phyloP scores from a whole-genome alignment of 176 grass and related monocot genomes.

The Dendrocalamus sinicus region DNA sequence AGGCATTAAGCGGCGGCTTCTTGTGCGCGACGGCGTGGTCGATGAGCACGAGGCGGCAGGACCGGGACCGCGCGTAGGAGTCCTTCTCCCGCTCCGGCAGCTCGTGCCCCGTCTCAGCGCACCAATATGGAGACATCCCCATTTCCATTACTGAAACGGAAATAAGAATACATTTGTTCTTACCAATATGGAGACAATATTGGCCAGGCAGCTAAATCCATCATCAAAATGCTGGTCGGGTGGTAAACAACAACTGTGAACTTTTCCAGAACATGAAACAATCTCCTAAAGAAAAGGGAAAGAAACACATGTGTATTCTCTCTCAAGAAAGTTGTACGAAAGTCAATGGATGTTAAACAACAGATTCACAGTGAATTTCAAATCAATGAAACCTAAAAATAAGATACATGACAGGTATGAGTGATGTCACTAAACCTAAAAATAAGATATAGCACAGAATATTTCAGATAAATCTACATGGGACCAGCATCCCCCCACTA shows the following conservation, averaged over 20 bases:
- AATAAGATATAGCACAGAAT: background rate
- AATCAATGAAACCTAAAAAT: background rate
- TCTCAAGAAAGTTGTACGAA: background rate
- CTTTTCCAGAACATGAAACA: conserved; percentile 35
- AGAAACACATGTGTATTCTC: conserved; percentile 4
- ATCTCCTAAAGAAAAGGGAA: conserved; percentile 47
- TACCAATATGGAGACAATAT: conserved; percentile 72
- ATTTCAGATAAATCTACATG: background rate
- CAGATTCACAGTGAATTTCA: conserved; percentile 1
- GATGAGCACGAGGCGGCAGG: conserved; percentile 86
- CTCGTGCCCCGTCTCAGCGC: conserved; percentile 90
- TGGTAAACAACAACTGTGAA: conserved; percentile 51
- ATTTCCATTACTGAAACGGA: background rate
- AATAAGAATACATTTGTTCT: conserved; percentile 8
- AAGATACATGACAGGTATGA: background rate
- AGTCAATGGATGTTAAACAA: background rate
- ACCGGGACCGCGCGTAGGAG: conserved; percentile 61
- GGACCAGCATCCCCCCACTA: background rate
- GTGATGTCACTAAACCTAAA: background rate
- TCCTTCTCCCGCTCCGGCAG: conserved; percentile 77
- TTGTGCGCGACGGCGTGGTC: conserved; percentile 67
- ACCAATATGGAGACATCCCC: conserved; percentile 40
- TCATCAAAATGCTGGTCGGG: conserved; percentile 40
- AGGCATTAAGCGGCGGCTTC: conserved; percentile 85
- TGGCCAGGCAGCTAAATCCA: conserved; percentile 57